Evolutionary conservation across 305 asterid species (phyloP).

Genomic region (Petunia hybrid): DNA sequence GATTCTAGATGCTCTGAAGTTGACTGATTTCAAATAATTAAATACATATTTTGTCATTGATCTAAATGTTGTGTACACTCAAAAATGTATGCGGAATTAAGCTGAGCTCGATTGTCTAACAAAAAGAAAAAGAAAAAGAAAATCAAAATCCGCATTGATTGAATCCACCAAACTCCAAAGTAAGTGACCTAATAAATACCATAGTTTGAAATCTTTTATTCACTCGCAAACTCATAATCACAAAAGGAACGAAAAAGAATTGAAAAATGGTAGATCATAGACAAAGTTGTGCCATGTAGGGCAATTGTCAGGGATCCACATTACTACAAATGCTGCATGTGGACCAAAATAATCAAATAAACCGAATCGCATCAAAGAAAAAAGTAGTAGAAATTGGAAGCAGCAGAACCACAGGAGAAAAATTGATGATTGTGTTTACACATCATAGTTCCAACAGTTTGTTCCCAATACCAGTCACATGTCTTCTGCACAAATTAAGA

Average conservation of each 20-base stretch:
- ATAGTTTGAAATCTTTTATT: background rate
- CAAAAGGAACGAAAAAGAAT: background rate
- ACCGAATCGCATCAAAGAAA: background rate
- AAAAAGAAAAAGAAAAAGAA: background rate
- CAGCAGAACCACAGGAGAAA: background rate
- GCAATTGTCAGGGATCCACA: background rate
- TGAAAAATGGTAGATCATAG: background rate
- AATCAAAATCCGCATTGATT: background rate
- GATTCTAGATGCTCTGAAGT: background rate
- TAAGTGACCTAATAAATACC: background rate
- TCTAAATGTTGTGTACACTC: background rate
- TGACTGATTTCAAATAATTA: background rate
- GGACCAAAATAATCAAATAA: background rate
- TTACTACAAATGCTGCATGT: background rate
- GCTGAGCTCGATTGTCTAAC: background rate
- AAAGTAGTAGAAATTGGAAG: background rate
- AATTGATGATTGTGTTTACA: slow-evolving; percentile 27
- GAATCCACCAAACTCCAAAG: background rate
- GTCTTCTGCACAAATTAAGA: background rate
- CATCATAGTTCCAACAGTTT: background rate
- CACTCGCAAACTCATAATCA: background rate
- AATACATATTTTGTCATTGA: background rate
- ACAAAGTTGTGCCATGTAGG: background rate
- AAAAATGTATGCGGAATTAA: background rate
- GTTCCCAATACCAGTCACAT: background rate